Base-by-base conservation (phyloP, 768 basidiomycete species). In the Lyophyllum atratum region DNA sequence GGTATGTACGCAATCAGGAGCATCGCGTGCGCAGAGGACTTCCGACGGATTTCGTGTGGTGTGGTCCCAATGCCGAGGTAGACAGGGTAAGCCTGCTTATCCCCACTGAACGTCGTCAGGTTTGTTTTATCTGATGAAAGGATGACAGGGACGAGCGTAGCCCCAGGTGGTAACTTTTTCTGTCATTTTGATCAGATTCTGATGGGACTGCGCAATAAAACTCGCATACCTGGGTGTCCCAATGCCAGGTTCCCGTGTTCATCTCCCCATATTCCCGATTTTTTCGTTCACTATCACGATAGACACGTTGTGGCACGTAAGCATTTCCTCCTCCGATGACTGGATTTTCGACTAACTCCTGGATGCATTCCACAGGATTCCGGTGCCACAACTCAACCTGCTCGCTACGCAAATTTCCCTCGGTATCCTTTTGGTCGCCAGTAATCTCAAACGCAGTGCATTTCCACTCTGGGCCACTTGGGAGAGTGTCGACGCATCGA, bases 41-140 rank as follows among this genome's bases (percentile, higher is more conserved):
- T 66, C 0, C 71, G 61, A 0, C 74, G 62, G 1, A 74, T 56
- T 2, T 61, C 50, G 43, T 76, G 77, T 0, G 66, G 59, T 12
- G 79, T 66, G 39, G 78, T 78, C 0, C 76, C 78, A 28, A 79
- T 65, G 1, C 77, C 75, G 0, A 80, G 54, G 59, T 82, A 82
- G 0, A 82, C 72, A 0, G 78, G 78, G 59, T 74, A 80, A 3
- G 74, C 74, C n/a, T 59, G 44, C 58, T 77, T 76, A 49, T 74
- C 68, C 0, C 76, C 70, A 7, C 66, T 59, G 45, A 78, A 75
- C 7, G 61, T 56, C 15, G 69, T 60, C n/a, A 80, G 58, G 54
- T 64, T 43, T 29, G 75, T 71, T 55, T 76, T 77, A 64, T 78
- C 76, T 0, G 74, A 72, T 0, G 76, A 66, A 1, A 81, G 54